Evolutionary conservation across 2,329 filamentous ascomycete species (phyloP), one percentile per base, ranked within the genome.

Genomic region (Calonectria honghensis): DNA sequence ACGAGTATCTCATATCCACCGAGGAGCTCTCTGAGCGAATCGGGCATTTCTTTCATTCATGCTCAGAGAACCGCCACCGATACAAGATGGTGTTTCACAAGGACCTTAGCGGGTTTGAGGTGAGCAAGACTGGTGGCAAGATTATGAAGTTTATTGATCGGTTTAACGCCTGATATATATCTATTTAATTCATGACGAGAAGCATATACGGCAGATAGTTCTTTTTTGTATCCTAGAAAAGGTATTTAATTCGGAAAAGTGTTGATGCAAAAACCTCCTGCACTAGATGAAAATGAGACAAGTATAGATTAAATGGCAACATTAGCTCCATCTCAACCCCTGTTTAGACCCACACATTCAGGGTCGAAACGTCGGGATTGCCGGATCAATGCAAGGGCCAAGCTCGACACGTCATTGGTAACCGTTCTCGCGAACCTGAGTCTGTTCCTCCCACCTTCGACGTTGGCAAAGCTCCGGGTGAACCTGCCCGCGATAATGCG

Each of bases 51-150:
- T 79, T 79, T 0, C 73, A 69, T n/a, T 75, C 78, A n/a, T 79
- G 81, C 16, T 72, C 74, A 9, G 77, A 75, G 9, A 82, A 83
- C 11, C 35, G 87, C 66, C 68, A 84, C 79, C 54, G 86, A 75
- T 64, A 83, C 20, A 57, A 71, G 74, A 39, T 88, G 76, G 59
- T 85, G 73, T 66, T 81, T 78, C 32, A 88, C 74, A 10, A 84
- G 29, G 74, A 87, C 82, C 20, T 86, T 79, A n/a, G 76, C 81
- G 76, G 71, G 0, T 82, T 83, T 66, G 76, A 82, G 35, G 52
- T 74, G 20, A 82, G 80, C 9, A 70, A 65, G 18, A 81, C 82
- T 0, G 80, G 81, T 0, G 68, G 73, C 2, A 83, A 83, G 52
- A 77, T 83, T 0, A 76, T 82, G 11, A 82, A 79, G 18, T 83